Percentiles rank a stretch among this genome's conserved stretches.
phyloP scores from a whole-genome alignment of 176 grass and related monocot species.

The Areca catechu region DNA sequence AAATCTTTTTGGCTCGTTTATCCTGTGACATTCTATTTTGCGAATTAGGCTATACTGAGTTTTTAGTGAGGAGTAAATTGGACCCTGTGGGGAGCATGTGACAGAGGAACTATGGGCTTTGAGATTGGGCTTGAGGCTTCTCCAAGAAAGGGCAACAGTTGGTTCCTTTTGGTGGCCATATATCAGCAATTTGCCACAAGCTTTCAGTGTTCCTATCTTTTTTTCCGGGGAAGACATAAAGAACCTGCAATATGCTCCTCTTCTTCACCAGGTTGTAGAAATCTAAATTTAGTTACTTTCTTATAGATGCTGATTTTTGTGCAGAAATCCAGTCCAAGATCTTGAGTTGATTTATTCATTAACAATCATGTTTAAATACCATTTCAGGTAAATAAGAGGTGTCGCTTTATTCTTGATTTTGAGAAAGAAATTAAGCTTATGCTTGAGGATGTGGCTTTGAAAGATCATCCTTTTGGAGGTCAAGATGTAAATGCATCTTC shows the following conservation, averaged over 20 bases:
- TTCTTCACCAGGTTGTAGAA: constrained; percentile 75
- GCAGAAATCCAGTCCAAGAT: too few species aligned
- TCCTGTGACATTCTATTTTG: constrained; percentile 16
- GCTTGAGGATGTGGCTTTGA: constrained; percentile 22
- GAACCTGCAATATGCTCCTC: constrained; percentile 73
- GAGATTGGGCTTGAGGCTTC: constrained; percentile 84
- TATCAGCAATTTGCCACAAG: constrained; percentile 76
- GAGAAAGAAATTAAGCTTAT: constrained; percentile 48
- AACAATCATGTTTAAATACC: not conserved
- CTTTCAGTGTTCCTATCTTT: constrained; percentile 64
- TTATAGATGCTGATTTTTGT: too few species aligned
- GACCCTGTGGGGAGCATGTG: constrained; percentile 49
- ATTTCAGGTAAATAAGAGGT: constrained; percentile 92
- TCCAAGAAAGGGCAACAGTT: constrained; percentile 67
- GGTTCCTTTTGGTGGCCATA: constrained; percentile 95
- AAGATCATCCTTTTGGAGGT: constrained; percentile 66
- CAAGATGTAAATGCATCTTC: constrained; percentile 79
- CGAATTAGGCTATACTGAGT: constrained; percentile 18
- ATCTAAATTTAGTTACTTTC: too few species aligned
- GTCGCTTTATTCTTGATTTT: constrained; percentile 73
- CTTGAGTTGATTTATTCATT: too few species aligned
- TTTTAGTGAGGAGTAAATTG: constrained; percentile 34
- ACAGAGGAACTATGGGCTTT: constrained; percentile 98
- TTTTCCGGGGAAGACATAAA: constrained; percentile 80
- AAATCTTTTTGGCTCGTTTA: constrained; percentile 6